Percentiles rank a stretch among this genome's conserved stretches.
Conservation (phyloP, 176 grass and related monocot genomes). For the Elymus sibiricus region DNA sequence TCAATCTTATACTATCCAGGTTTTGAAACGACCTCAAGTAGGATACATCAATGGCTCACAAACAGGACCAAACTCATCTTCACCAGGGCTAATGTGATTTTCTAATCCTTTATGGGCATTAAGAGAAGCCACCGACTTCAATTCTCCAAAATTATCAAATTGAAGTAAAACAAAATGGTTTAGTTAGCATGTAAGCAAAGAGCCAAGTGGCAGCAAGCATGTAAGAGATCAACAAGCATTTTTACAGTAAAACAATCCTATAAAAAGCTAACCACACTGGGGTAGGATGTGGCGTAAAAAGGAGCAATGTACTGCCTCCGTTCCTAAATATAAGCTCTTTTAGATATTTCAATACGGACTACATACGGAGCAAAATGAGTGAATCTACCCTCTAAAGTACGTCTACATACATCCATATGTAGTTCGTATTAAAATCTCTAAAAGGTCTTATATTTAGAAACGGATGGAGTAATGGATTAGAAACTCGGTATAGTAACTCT, state of each 20-base stretch:
- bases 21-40: no score
- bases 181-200: neutral
- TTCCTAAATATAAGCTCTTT: no score
- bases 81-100: neutral
- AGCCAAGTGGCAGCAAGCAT: neutral
- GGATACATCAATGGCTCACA: no score
- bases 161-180: neutral
- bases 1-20: no score
- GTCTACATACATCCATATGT: no score
- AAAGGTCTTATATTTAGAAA: no score
- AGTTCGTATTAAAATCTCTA: no score
- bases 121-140: neutral
- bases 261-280: neutral
- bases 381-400: no score
- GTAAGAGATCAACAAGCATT: neutral
- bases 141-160: neutral
- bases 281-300: no score
- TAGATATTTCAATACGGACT: no score
- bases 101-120: neutral
- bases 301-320: no score
- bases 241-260: neutral
- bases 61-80: neutral
- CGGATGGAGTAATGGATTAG: neutral
- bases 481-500: neutral
- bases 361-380: no score